phyloP scores from a whole-genome alignment of 2,329 filamentous ascomycete genomes.

The Colletotrichum orbiculare region DNA sequence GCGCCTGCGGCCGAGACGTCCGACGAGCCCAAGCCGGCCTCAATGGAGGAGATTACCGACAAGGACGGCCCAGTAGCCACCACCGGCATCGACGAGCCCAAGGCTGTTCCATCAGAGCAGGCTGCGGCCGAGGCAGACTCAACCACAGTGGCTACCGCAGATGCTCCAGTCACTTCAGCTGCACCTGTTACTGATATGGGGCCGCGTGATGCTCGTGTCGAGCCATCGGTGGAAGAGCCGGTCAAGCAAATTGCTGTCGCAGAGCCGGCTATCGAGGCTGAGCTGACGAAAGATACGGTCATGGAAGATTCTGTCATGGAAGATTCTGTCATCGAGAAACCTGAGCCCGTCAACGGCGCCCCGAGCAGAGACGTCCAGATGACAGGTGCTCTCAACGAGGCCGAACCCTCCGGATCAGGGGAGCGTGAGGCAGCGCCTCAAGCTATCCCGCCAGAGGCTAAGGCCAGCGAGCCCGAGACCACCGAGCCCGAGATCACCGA shows the following conservation, averaged over 20 bases:
- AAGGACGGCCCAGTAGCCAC: constrained; percentile 40
- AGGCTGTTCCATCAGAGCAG: constrained; percentile 30
- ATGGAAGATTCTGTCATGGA: constrained; percentile 45
- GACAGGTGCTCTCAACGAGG: constrained; percentile 40
- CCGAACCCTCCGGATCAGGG: constrained; percentile 23
- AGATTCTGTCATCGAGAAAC: constrained; percentile 47
- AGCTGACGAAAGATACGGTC: constrained; percentile 38
- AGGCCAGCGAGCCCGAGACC: constrained; percentile 50
- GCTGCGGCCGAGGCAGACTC: constrained; percentile 28
- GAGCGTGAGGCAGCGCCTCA: constrained; percentile 33
- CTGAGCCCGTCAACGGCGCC: constrained; percentile 31
- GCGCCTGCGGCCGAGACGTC: constrained; percentile 43
- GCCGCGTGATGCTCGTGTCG: neutral
- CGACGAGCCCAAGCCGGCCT: constrained; percentile 46
- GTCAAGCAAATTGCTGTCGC: constrained; percentile 41
- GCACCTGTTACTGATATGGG: constrained; percentile 11
- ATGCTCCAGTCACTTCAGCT: constrained; percentile 4
- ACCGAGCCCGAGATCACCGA: constrained; percentile 44
- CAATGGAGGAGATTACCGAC: constrained; percentile 30
- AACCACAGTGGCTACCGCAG: too few species aligned
- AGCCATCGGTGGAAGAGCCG: constrained; percentile 38
- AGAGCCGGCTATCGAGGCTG: constrained; percentile 41
- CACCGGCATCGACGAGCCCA: constrained; percentile 40
- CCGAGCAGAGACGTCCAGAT: constrained; percentile 38
- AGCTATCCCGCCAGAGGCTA: constrained; percentile 39